Base-by-base conservation (phyloP, 495 filamentous ascomycete genomes). In the Cercophora scortea region DNA sequence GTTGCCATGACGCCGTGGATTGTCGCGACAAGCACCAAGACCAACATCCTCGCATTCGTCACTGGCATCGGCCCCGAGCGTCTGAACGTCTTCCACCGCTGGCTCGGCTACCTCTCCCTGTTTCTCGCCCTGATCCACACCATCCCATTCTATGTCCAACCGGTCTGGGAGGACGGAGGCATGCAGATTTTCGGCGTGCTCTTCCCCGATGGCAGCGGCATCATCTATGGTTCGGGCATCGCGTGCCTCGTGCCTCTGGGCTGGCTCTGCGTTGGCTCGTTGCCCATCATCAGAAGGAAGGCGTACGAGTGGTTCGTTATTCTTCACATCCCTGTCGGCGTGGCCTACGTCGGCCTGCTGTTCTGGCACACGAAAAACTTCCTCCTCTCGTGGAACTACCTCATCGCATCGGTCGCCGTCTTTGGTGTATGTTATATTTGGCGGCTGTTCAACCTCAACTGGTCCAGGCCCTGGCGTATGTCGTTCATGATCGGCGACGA, bases 301-400 rank as follows among this genome's bases (percentile, higher is more conserved):
- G 74, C 75, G 13, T 96, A 96, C 64, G 92, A 97, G 64, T 65
- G 89, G 2, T 97, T 96, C 61, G 79, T 92, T 13, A 68, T 82
- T 33, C 66, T 92, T 13, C 92, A 97, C 61, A 83, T 90, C 1
- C 87, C 91, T 0, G 82, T 89, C 10, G 85, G 90, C 2, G 79
- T 90, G 46, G 75, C 88, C 36, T 95, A 89, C 61, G 65, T 96
- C 34, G 90, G 75, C 9, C 79, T 95, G 71, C 79, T 97, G 13
- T 95, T 97, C 69, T 97, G 92, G 92, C 92, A 97, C 67, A 93
- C 86, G 59, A 84, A 89, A 60, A 96, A 97, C 66, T 94, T 88
- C 63, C 75, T 97, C 32, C 84, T 83, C 13, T 94, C 90, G 6
- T 97, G 93, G 92, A 75, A 81, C 65, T 97, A 96, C 60, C 78